phyloP scores from a whole-genome alignment of 148 eudicot species.

The Rhododendron ferrugineum region DNA sequence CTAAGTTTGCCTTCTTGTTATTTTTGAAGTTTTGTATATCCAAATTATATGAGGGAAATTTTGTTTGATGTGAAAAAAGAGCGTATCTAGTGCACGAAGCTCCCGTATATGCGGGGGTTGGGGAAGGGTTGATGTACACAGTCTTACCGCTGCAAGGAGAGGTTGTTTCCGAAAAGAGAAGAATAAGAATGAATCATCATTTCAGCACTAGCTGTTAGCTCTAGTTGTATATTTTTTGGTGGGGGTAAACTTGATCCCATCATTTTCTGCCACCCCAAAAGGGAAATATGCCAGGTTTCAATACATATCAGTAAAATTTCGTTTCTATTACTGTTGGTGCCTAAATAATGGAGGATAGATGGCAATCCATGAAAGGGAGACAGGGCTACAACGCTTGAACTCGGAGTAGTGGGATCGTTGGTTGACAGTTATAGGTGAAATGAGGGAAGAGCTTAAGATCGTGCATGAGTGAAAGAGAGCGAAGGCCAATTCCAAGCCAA shows the following conservation, averaged over 20 bases:
- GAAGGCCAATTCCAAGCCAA: background rate
- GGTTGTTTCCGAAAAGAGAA: background rate
- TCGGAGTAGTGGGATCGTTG: background rate
- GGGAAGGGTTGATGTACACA: background rate
- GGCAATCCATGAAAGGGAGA: background rate
- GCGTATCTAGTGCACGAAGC: background rate
- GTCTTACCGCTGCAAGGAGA: background rate
- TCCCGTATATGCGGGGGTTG: background rate
- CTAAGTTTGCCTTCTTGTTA: background rate
- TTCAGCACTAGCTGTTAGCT: background rate
- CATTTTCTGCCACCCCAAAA: background rate
- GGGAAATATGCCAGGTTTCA: background rate
- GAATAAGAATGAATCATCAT: background rate
- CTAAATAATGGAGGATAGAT: background rate
- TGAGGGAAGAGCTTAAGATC: background rate
- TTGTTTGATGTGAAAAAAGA: background rate
- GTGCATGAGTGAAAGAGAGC: background rate
- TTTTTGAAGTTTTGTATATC: background rate
- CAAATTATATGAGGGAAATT: background rate
- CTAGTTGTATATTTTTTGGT: background rate
- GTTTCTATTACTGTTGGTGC: background rate
- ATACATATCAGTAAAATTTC: background rate
- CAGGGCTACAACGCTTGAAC: background rate
- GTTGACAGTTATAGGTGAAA: background rate
- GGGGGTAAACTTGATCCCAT: too few relatives aligned